These are phyloP conservation scores for Plasmodium malariae DNA, from an alignment of 169 alveolate species.

Conservation along the genomic window DNA sequence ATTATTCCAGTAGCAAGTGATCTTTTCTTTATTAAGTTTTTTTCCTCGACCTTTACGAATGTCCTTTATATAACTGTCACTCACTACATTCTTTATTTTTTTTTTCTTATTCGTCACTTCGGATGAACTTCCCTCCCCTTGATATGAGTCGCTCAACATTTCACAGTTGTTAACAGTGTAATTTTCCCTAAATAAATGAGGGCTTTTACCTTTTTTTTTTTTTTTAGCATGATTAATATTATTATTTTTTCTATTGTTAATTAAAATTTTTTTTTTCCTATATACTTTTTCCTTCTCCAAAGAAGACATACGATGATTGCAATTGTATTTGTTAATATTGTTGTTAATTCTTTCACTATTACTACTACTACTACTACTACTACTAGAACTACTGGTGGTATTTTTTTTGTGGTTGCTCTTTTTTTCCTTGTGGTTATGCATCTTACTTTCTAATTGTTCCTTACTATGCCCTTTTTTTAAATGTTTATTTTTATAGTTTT, in stretches of 20 bases:
- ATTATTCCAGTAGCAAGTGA: neutral
- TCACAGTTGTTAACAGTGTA: conserved; percentile 24
- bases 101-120: neutral
- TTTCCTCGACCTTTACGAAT: neutral
- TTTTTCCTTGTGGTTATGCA: conserved; percentile 1
- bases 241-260: too few species aligned
- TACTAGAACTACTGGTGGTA: too few species aligned
- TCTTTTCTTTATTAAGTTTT: conserved; percentile 14
- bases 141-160: neutral
- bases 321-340: neutral
- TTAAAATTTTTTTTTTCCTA: neutral
- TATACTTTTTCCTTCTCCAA: neutral
- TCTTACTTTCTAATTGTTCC: neutral
- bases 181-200: conserved; percentile 18
- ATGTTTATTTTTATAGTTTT: neutral
- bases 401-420: neutral
- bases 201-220: conserved; percentile 16
- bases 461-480: neutral
- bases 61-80: conserved; percentile 19
- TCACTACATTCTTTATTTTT: conserved; percentile 3
- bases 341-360: neutral
- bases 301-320: neutral
- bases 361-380: neutral
- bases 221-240: too few species aligned
- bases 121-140: neutral